phyloP scores from a whole-genome alignment of 768 basidiomycete species.

The Phylloporus arenicola region DNA sequence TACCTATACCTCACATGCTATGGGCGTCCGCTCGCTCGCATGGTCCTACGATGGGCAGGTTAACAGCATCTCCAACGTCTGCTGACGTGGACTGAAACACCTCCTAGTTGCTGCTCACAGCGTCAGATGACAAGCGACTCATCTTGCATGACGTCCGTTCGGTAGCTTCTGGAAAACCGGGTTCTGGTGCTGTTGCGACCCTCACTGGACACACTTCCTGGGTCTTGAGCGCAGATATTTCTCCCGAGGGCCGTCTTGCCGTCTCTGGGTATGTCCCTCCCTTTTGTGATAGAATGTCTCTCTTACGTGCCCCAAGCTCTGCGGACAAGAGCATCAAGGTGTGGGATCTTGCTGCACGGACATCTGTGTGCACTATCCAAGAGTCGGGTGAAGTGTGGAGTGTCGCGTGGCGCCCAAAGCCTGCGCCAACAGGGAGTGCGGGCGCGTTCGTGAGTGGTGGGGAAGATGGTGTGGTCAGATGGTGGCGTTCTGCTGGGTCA shows the following conservation, averaged over 20 bases:
- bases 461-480: conserved; percentile 66
- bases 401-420: conserved; percentile 72
- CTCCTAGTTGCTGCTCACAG: conserved; percentile 76
- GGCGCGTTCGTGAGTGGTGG: conserved; percentile 69
- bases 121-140: conserved; percentile 89
- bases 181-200: conserved; percentile 77
- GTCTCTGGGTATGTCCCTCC: conserved; percentile 65
- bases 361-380: conserved; percentile 70
- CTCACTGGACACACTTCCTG: conserved; percentile 87
- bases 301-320: conserved; percentile 42
- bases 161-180: conserved; percentile 50
- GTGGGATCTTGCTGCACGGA: conserved; percentile 76
- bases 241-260: conserved; percentile 73
- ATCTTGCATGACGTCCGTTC: conserved; percentile 85
- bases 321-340: conserved; percentile 83
- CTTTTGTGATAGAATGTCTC: not conserved
- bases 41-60: conserved; percentile 92
- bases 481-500: conserved; percentile 72
- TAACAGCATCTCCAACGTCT: conserved; percentile 20
- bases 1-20: conserved; percentile 84
- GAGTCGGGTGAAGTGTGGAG: conserved; percentile 82
- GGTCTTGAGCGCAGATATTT: conserved; percentile 80
- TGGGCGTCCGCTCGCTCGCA: conserved; percentile 78
- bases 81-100: not conserved
- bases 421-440: conserved; percentile 47